Percentiles rank a stretch among this genome's conserved stretches.
Conservation (phyloP, 306 rosid species). For the Cicer yamashitae region DNA sequence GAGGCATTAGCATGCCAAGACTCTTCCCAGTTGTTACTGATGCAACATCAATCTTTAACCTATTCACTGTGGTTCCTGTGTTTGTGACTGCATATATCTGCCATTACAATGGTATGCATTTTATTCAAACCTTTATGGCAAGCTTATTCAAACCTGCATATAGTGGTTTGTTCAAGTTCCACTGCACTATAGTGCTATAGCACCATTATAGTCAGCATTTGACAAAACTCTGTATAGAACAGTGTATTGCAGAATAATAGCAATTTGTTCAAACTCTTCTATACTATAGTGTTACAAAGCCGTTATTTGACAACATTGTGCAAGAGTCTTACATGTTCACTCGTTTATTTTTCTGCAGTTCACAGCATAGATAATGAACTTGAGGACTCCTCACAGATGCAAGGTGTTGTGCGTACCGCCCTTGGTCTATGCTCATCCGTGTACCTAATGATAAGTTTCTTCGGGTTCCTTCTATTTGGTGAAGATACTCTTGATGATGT, state of each 20-base stretch:
- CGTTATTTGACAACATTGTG: not conserved
- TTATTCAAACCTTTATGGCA: slow-evolving; percentile 34
- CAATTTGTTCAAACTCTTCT: not conserved
- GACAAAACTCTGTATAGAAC: no score
- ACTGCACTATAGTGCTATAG: no score
- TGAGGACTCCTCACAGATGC: slow-evolving; percentile 81
- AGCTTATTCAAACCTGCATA: slow-evolving; percentile 11
- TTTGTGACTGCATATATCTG: slow-evolving; percentile 92
- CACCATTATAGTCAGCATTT: no score
- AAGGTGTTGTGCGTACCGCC: slow-evolving; percentile 72
- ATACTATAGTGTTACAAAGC: no score
- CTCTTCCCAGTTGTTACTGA: slow-evolving; percentile 65
- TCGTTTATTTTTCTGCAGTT: slow-evolving; percentile 55
- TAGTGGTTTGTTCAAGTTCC: not conserved
- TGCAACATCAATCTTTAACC: slow-evolving; percentile 59
- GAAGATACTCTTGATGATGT: slow-evolving; percentile 91
- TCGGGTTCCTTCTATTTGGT: slow-evolving; percentile 85
- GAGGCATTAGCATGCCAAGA: slow-evolving; percentile 79
- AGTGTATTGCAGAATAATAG: not conserved
- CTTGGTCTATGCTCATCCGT: slow-evolving; percentile 80
- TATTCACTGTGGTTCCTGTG: slow-evolving; percentile 90
- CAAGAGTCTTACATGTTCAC: not conserved
- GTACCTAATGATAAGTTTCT: slow-evolving; percentile 82
- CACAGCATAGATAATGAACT: slow-evolving; percentile 94
- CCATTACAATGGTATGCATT: slow-evolving; percentile 80